phyloP scores from a whole-genome alignment of 2,329 filamentous ascomycete genomes.

The Verticillium dahliae region DNA sequence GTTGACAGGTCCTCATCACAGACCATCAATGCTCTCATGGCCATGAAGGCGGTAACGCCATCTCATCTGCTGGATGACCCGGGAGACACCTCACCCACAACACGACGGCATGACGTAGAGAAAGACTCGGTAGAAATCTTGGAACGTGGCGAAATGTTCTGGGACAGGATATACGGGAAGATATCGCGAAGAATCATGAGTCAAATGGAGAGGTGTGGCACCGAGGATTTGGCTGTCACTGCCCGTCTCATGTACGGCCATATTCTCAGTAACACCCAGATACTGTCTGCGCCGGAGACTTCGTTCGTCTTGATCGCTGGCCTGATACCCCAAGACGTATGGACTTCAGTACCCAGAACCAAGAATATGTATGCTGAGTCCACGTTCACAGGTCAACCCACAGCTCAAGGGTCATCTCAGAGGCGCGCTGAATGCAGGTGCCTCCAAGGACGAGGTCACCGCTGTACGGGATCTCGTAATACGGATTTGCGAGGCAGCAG shows the following conservation, averaged over 20 bases:
- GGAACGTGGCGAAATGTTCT: conserved; percentile 37
- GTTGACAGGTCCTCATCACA: conserved; percentile 12
- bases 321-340: conserved; percentile 44
- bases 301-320: conserved; percentile 45
- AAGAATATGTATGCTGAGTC: background rate
- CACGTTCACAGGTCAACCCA: conserved; percentile 35
- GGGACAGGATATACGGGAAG: conserved; percentile 42
- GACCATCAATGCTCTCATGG: conserved; percentile 40
- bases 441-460: conserved; percentile 38
- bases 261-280: conserved; percentile 37
- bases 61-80: conserved; percentile 31
- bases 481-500: conserved; percentile 36
- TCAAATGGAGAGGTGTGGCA: conserved; percentile 40
- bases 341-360: conserved; percentile 5
- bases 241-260: conserved; percentile 43
- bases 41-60: conserved; percentile 36
- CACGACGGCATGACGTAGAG: conserved; percentile 30
- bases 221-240: conserved; percentile 40
- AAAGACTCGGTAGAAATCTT: conserved; percentile 27
- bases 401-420: conserved; percentile 47
- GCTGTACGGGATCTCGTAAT: conserved; percentile 40
- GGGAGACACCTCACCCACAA: conserved; percentile 27
- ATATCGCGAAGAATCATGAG: conserved; percentile 38
- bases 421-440: conserved; percentile 43
- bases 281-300: conserved; percentile 39